These are phyloP conservation scores for Protomyces inouyei DNA, from an alignment of 1,139 yeast genomes.

Conservation along the genomic window DNA sequence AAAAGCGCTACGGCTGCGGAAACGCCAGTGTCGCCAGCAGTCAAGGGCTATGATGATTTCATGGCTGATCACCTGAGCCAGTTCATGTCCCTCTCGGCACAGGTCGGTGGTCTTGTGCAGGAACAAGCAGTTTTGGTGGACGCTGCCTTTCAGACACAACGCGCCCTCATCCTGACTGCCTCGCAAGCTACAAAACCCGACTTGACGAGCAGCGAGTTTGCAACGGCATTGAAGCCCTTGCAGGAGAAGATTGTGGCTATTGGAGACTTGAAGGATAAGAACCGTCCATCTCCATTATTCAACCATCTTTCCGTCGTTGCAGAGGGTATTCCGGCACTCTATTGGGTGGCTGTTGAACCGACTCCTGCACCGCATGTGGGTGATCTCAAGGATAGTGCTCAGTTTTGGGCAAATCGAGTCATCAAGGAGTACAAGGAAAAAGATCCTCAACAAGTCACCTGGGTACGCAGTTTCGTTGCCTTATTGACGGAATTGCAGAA, in stretches of 20 bases:
- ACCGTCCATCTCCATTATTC: constrained; percentile 59
- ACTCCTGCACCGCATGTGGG: constrained; percentile 67
- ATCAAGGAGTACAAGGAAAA: constrained; percentile 74
- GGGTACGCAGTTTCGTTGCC: constrained; percentile 66
- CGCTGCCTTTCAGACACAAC: constrained; percentile 59
- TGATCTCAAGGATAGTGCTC: constrained; percentile 86
- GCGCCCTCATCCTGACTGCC: constrained; percentile 56
- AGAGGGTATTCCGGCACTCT: constrained; percentile 84
- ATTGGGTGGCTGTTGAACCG: constrained; percentile 78
- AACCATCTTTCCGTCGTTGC: constrained; percentile 77
- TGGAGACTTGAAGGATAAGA: constrained; percentile 63
- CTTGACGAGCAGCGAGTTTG: constrained; percentile 39
- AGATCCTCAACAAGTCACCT: constrained; percentile 55
- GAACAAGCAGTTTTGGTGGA: constrained; percentile 41
- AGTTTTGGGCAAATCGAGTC: constrained; percentile 88
- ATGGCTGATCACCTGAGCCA: background rate
- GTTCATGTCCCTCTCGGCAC: background rate
- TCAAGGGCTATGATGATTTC: constrained; percentile 1
- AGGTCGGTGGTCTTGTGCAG: constrained; percentile 1
- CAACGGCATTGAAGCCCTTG: constrained; percentile 61
- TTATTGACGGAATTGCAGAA: constrained; percentile 64
- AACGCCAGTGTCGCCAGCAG: background rate
- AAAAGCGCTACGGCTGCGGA: background rate
- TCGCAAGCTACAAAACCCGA: constrained; percentile 62
- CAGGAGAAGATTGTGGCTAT: constrained; percentile 57